Conservation (phyloP, 106 monocot species). For the Dioscorea alata region DNA sequence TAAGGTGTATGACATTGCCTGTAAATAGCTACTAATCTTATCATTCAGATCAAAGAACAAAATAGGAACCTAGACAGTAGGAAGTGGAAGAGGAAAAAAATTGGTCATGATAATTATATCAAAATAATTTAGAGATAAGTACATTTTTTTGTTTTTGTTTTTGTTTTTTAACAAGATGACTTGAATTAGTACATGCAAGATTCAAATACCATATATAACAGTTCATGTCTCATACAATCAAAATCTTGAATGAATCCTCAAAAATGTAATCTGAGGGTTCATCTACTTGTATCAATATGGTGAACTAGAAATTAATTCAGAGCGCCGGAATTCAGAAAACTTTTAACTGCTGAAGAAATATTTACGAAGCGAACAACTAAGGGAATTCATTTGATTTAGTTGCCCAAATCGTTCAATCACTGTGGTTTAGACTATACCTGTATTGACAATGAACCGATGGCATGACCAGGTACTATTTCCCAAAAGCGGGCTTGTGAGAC, state of each 20-base stretch:
- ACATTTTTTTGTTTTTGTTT: too few relatives aligned
- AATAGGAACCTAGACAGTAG: not conserved
- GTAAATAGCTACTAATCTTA: not conserved
- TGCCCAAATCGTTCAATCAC: not conserved
- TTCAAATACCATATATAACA: too few relatives aligned
- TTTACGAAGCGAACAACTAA: not conserved
- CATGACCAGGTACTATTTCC: slow-evolving; percentile 90
- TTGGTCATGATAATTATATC: not conserved
- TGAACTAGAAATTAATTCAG: not conserved
- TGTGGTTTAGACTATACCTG: slow-evolving; percentile 30
- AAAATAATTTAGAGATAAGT: too few relatives aligned
- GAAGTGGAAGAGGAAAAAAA: not conserved
- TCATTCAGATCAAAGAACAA: not conserved
- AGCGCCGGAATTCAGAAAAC: not conserved
- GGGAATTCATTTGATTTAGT: not conserved
- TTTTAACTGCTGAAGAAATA: not conserved
- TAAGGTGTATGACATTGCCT: not conserved
- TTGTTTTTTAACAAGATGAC: too few relatives aligned
- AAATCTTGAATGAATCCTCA: not conserved
- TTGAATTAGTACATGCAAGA: too few relatives aligned
- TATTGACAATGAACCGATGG: slow-evolving; percentile 78
- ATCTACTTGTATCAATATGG: not conserved
- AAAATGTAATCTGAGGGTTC: not conserved
- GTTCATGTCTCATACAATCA: too few relatives aligned
- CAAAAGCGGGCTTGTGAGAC: slow-evolving; percentile 84